A percentile compares a stretch with the other conserved stretches of the same genome.
phyloP scores from a whole-genome alignment of 2,329 filamentous ascomycete species.

The Xylariaceae sp. region DNA sequence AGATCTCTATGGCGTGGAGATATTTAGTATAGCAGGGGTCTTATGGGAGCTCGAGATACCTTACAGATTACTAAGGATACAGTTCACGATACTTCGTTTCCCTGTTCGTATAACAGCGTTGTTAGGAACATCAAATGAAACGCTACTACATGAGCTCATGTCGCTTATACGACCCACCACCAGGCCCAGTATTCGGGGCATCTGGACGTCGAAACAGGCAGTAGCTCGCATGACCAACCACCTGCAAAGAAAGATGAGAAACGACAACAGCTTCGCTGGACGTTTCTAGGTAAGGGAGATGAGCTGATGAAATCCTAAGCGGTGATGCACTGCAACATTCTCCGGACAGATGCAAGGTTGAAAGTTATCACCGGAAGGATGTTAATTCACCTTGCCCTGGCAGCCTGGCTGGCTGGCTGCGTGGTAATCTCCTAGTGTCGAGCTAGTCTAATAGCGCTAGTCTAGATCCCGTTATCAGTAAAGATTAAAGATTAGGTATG shows the following conservation, averaged over 20 bases:
- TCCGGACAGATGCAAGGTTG: neutral
- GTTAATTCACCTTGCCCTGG: neutral
- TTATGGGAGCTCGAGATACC: too few species aligned
- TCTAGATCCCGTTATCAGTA: too few species aligned
- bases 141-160: neutral
- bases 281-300: neutral
- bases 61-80: too few species aligned
- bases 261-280: neutral
- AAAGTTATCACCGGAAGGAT: neutral
- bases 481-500: too few species aligned
- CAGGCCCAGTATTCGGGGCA: neutral
- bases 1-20: neutral
- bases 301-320: constrained; percentile 2
- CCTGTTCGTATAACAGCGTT: too few species aligned
- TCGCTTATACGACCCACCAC: neutral
- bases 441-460: too few species aligned
- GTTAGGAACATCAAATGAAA: too few species aligned
- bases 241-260: neutral
- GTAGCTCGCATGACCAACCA: constrained; percentile 18
- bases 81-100: too few species aligned
- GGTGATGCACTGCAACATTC: neutral
- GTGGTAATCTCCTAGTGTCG: too few species aligned
- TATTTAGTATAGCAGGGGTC: too few species aligned
- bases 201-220: constrained; percentile 12
- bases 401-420: too few species aligned